phyloP scores from a whole-genome alignment of 768 basidiomycete species.

The Pholiota conissans region DNA sequence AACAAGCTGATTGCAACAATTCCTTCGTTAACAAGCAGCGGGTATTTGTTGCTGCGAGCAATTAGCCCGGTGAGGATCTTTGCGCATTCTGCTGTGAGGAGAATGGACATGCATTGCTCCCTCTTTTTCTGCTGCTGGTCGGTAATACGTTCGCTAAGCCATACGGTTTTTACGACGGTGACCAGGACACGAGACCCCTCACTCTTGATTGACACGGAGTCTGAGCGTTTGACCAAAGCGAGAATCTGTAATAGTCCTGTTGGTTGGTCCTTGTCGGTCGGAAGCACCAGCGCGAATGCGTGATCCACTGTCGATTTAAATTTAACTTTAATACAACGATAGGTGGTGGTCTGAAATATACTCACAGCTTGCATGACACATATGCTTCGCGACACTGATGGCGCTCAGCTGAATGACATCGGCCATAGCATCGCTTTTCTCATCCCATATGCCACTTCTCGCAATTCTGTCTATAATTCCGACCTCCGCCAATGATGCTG shows the following conservation, averaged over 20 bases:
- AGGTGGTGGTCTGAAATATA: conserved; percentile 3
- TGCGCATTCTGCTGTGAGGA: conserved; percentile 56
- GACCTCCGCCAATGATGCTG: conserved; percentile 56
- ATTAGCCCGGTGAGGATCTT: conserved; percentile 70
- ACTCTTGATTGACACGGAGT: conserved; percentile 80
- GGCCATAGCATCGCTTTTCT: conserved; percentile 74
- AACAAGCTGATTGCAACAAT: conserved; percentile 81
- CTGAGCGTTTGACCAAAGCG: conserved; percentile 73
- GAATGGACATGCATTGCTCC: conserved; percentile 49
- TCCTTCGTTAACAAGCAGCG: conserved; percentile 86
- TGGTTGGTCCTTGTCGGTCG: conserved; percentile 28
- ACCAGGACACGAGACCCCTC: conserved; percentile 90
- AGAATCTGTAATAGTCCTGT: conserved; percentile 71
- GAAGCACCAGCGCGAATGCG: conserved; percentile 52
- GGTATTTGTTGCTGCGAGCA: conserved; percentile 75
- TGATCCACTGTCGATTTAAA: conserved; percentile 36
- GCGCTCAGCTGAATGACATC: conserved; percentile 86
- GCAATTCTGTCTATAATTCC: conserved; percentile 63
- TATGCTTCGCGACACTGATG: conserved; percentile 86
- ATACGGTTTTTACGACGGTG: conserved; percentile 80
- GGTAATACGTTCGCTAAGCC: conserved; percentile 47
- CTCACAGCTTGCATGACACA: conserved; percentile 77
- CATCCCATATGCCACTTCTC: conserved; percentile 66
- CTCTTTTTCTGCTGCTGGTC: conserved; percentile 47
- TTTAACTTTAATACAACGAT: background rate